A percentile compares a stretch with the other conserved stretches of the same genome.
Conservation (phyloP, 148 eudicot species). For the Vaccinium macrocarpon region DNA sequence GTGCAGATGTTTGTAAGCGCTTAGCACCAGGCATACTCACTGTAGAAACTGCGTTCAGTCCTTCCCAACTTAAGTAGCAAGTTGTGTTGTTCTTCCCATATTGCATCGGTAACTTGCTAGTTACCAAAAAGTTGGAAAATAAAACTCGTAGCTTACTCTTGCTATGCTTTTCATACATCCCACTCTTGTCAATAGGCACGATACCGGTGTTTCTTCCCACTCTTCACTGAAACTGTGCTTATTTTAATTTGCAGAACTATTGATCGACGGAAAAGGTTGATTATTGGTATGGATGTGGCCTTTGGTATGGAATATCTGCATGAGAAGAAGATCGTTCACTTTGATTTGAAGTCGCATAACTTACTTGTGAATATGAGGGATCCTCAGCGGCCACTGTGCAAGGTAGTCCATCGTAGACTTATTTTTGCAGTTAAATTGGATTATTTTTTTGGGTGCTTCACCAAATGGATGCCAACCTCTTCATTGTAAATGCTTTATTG, state of each 20-base stretch:
- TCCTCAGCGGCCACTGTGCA: conserved; percentile 43
- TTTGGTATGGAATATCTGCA: conserved; percentile 62
- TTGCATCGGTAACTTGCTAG: background rate
- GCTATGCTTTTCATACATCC: background rate
- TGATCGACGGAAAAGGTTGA: conserved; percentile 45
- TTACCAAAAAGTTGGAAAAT: background rate
- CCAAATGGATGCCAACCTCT: background rate
- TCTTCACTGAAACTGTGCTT: background rate
- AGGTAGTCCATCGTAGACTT: conserved; percentile 24
- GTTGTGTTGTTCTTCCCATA: background rate
- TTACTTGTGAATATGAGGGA: conserved; percentile 44
- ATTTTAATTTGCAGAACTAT: conserved; percentile 15
- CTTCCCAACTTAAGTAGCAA: background rate
- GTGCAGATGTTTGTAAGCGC: background rate
- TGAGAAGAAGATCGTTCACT: conserved; percentile 47
- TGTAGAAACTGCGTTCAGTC: background rate
- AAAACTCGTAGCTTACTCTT: background rate
- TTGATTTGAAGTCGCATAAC: conserved; percentile 49
- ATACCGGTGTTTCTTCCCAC: background rate
- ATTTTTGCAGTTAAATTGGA: background rate
- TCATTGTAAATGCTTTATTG: background rate
- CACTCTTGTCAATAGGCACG: background rate
- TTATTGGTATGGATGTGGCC: conserved; percentile 49
- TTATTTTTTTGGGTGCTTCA: background rate
- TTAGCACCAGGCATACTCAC: background rate